Percentiles rank a stretch among this genome's conserved stretches.
These are phyloP conservation scores for Cinnamomum micranthum DNA, from an alignment of 164 flowering plant species.

Conservation along the genomic window DNA sequence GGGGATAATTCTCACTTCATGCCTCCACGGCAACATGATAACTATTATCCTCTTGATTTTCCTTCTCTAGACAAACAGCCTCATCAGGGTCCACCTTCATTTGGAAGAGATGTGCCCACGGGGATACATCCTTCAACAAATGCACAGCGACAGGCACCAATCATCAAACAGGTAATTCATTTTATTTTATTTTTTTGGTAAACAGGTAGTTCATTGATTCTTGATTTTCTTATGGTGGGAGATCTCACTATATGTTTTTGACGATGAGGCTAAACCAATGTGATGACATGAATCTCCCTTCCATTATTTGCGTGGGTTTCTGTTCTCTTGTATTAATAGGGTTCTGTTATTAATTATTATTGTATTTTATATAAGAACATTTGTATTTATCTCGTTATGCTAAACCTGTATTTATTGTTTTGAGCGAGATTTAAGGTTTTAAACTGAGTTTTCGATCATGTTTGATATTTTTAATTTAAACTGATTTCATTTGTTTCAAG, in stretches of 20 bases:
- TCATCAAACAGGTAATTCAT: slow-evolving; percentile 57
- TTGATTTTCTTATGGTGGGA: neutral
- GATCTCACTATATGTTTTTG: neutral
- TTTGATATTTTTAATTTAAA: neutral
- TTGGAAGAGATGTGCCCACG: slow-evolving; percentile 73
- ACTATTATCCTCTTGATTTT: slow-evolving; percentile 66
- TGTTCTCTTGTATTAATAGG: neutral
- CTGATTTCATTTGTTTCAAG: neutral
- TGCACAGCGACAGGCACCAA: slow-evolving; percentile 50
- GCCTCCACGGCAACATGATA: slow-evolving; percentile 75
- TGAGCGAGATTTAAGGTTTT: neutral
- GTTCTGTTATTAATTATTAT: too few species aligned
- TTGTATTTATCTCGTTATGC: neutral
- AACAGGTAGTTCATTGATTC: slow-evolving; percentile 44
- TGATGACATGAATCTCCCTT: neutral
- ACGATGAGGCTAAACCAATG: neutral
- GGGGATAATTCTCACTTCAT: slow-evolving; percentile 66
- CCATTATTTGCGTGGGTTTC: neutral
- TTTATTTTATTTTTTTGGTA: neutral
- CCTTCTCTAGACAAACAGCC: slow-evolving; percentile 74
- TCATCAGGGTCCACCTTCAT: slow-evolving; percentile 63
- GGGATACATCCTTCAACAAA: slow-evolving; percentile 45
- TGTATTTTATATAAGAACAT: neutral
- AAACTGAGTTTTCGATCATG: too few species aligned
- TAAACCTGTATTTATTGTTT: neutral